Evolutionary conservation across 1,139 yeast genomes (phyloP).

Genomic region (Suhomyces wounanorum): DNA sequence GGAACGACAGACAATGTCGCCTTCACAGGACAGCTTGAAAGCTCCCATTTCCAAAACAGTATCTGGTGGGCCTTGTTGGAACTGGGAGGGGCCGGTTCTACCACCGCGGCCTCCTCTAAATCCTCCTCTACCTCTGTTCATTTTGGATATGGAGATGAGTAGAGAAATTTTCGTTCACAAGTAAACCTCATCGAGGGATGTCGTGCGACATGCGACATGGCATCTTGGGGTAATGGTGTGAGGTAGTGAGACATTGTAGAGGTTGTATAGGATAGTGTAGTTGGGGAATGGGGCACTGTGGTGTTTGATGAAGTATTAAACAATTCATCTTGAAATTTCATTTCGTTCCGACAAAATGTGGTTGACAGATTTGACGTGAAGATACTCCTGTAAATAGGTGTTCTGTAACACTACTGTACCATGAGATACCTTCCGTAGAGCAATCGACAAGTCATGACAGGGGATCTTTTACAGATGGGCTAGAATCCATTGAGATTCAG

Average conservation of each 20-base stretch:
- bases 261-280: no score
- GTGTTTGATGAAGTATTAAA: no score
- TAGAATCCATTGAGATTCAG: no score
- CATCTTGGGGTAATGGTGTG: neutral
- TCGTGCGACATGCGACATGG: constrained; percentile 9
- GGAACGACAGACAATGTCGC: constrained; percentile 95
- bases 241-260: neutral
- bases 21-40: constrained; percentile 91
- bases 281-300: no score
- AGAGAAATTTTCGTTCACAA: constrained; percentile 18
- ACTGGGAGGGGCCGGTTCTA: constrained; percentile 52
- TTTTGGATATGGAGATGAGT: constrained; percentile 20
- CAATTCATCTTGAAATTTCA: no score
- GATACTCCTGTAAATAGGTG: no score
- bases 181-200: constrained; percentile 14
- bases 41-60: constrained; percentile 92
- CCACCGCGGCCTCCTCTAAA: constrained; percentile 48
- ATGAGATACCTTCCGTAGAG: no score
- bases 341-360: no score
- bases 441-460: no score
- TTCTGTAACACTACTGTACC: no score
- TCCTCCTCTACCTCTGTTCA: constrained; percentile 72
- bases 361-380: no score
- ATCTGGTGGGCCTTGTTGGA: constrained; percentile 91
- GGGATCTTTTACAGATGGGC: no score